These are phyloP conservation scores for Botrytis squamosa DNA, from an alignment of 2,329 filamentous ascomycete genomes.

Conservation along the genomic window DNA sequence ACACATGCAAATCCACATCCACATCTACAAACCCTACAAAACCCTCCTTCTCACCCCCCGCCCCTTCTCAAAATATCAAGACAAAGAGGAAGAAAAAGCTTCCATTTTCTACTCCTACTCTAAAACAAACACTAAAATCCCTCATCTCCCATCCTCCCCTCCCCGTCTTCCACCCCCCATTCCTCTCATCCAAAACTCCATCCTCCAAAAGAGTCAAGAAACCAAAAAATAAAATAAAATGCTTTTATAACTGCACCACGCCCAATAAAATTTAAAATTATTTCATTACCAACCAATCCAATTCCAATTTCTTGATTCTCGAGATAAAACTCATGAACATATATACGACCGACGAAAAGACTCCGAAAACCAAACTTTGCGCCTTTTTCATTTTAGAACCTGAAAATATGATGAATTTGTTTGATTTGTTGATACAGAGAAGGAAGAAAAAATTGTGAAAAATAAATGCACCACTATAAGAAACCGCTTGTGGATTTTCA, in stretches of 20 bases:
- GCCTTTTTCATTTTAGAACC: no score
- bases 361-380: neutral
- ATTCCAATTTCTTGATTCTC: neutral
- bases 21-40: no score
- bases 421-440: neutral
- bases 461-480: neutral
- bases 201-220: no score
- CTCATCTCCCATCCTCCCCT: neutral
- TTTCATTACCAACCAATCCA: neutral
- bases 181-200: neutral
- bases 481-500: no score
- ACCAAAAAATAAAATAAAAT: no score
- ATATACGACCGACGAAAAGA: neutral
- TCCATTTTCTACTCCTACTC: neutral
- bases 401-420: neutral
- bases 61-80: neutral
- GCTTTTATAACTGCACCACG: neutral
- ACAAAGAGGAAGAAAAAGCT: neutral
- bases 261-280: neutral
- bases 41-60: no score
- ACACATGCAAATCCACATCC: no score
- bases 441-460: neutral
- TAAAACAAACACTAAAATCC: neutral
- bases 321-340: neutral
- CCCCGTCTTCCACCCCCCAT: neutral